Conservation (phyloP, 805 yeast species). For the Metschnikowia koreensis region DNA sequence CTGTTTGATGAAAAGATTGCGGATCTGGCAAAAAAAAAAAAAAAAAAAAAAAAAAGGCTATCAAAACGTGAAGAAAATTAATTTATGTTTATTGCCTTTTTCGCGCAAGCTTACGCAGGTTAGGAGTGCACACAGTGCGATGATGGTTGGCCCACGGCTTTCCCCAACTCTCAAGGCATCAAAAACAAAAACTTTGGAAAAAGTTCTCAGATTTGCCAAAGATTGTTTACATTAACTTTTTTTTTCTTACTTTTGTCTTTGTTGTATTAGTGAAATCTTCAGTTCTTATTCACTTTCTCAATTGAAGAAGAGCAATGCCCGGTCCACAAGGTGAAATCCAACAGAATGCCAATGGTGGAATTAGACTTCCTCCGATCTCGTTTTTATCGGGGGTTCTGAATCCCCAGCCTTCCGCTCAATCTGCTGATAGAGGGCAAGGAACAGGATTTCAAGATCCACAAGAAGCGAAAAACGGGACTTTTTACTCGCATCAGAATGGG, state of each 20-base stretch:
- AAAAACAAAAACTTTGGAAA: neutral
- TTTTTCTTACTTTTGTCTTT: no score
- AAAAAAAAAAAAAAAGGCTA: no score
- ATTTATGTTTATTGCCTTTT: neutral
- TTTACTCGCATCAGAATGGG: neutral
- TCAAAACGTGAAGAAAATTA: neutral
- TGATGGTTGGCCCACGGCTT: neutral
- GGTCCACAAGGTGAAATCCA: no score
- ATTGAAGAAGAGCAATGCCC: no score
- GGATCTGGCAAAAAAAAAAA: neutral
- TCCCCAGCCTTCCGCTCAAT: conserved; percentile 2
- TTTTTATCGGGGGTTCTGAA: conserved; percentile 22
- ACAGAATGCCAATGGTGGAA: conserved; percentile 1
- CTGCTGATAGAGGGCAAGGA: neutral
- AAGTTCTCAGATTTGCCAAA: no score
- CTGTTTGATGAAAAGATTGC: neutral
- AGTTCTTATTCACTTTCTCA: no score
- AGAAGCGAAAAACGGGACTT: neutral
- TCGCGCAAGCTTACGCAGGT: neutral
- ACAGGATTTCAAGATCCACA: neutral
- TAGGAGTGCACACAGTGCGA: neutral
- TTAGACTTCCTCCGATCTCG: conserved; percentile 29
- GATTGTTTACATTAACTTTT: no score
- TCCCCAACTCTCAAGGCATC: neutral
- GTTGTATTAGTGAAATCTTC: no score